Percentiles rank a stretch among this genome's conserved stretches.
Conservation (phyloP, 108 stramenopile species). For the Parietichytrium sp. region DNA sequence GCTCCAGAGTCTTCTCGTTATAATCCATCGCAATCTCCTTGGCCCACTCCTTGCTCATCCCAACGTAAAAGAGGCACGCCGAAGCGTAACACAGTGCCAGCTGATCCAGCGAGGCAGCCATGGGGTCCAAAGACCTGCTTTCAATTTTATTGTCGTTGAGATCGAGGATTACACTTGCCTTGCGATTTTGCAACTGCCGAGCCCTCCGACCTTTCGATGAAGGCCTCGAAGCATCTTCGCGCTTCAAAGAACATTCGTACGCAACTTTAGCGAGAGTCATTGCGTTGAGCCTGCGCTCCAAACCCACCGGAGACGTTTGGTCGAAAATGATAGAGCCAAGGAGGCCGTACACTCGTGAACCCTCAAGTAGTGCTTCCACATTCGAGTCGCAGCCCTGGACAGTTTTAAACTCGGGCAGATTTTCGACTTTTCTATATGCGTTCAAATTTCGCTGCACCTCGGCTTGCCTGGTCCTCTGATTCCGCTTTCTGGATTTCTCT, state of each 20-base stretch:
- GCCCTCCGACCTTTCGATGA: neutral
- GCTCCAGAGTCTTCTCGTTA: neutral
- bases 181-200: neutral
- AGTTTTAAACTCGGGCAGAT: neutral
- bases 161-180: neutral
- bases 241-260: neutral
- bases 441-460: neutral
- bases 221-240: neutral
- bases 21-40: neutral
- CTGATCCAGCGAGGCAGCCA: constrained; percentile 13
- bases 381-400: neutral
- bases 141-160: constrained; percentile 31
- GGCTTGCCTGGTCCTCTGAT: neutral
- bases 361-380: neutral
- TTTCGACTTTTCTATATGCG: neutral
- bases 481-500: neutral
- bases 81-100: neutral
- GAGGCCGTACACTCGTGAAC: neutral
- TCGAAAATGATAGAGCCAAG: constrained; percentile 21
- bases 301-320: neutral
- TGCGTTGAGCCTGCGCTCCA: neutral
- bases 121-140: neutral
- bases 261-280: neutral
- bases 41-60: neutral
- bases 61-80: neutral